phyloP scores from a whole-genome alignment of 352 stramenopile genomes.

The Globisporangium camurandrum region DNA sequence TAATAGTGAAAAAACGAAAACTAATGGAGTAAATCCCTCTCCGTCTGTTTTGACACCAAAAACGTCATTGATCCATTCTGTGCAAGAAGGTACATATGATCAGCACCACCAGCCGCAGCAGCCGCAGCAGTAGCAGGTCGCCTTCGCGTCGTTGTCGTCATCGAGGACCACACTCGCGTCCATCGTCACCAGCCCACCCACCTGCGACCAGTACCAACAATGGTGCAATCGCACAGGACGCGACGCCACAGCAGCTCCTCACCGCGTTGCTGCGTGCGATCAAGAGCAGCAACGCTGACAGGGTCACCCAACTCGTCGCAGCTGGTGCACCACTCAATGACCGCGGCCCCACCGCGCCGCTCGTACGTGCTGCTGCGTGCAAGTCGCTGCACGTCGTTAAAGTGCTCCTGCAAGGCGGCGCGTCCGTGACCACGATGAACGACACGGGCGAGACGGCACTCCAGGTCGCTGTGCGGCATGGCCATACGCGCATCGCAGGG shows the following conservation, averaged over 20 bases:
- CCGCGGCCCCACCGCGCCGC: conserved; percentile 45
- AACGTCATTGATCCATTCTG: no score
- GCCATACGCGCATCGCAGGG: conserved; percentile 13
- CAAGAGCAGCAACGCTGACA: neutral
- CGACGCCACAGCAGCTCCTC: neutral
- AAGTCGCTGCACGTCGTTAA: conserved; percentile 68
- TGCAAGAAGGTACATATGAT: no score
- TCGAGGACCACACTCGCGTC: no score
- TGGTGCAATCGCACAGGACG: no score
- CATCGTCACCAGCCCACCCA: no score
- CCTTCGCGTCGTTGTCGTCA: no score
- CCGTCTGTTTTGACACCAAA: no score
- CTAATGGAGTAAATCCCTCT: no score
- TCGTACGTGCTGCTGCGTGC: conserved; percentile 78
- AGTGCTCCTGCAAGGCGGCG: conserved; percentile 32
- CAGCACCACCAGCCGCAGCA: no score
- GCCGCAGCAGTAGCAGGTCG: no score
- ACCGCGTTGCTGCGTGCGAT: conserved; percentile 2
- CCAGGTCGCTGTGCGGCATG: conserved; percentile 29
- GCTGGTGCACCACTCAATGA: conserved; percentile 6
- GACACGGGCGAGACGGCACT: conserved; percentile 26
- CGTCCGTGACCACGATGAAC: conserved; percentile 5
- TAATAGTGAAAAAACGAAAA: no score
- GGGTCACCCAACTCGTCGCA: conserved; percentile 8
- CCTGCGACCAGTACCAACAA: no score